phyloP scores from a whole-genome alignment of 495 filamentous ascomycete genomes.

The Penicillium malachiteum region DNA sequence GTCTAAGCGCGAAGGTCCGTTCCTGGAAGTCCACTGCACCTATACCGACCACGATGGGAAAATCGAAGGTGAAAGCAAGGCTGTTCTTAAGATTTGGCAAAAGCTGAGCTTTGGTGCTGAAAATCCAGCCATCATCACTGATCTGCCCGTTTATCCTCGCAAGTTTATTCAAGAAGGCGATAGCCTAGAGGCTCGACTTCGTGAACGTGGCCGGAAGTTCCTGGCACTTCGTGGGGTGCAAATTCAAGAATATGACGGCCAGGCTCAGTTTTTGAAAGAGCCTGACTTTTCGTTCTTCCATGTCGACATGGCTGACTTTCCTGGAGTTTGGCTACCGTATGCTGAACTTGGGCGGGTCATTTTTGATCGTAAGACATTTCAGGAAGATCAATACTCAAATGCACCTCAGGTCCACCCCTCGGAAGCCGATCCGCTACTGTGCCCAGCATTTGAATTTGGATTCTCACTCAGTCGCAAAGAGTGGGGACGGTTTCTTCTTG shows the following conservation, averaged over 20 bases:
- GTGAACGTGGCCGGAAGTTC: neutral
- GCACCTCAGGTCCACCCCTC: neutral
- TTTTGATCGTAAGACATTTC: conserved; percentile 3
- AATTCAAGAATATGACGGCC: conserved; percentile 1
- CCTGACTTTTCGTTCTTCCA: neutral
- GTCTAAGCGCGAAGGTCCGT: neutral
- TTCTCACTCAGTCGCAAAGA: conserved; percentile 1
- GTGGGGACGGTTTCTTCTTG: neutral
- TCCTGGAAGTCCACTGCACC: conserved; percentile 2
- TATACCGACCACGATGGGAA: conserved; percentile 5
- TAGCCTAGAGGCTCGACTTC: neutral
- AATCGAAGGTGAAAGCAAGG: neutral
- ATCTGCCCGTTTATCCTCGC: conserved; percentile 3
- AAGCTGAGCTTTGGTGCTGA: conserved; percentile 3
- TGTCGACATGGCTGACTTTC: conserved; percentile 3
- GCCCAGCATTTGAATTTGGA: conserved; percentile 2
- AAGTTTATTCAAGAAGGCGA: neutral
- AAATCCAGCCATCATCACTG: conserved; percentile 7
- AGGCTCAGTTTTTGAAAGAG: conserved; percentile 6
- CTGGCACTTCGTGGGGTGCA: neutral
- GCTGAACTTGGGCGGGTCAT: conserved; percentile 3
- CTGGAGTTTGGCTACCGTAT: conserved; percentile 6
- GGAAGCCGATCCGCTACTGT: neutral
- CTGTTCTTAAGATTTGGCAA: conserved; percentile 2
- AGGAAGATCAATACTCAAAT: conserved; percentile 3